Evolutionary conservation across 2,329 filamentous ascomycete genomes (phyloP).

Genomic region (Ceratocystis smalleyi): DNA sequence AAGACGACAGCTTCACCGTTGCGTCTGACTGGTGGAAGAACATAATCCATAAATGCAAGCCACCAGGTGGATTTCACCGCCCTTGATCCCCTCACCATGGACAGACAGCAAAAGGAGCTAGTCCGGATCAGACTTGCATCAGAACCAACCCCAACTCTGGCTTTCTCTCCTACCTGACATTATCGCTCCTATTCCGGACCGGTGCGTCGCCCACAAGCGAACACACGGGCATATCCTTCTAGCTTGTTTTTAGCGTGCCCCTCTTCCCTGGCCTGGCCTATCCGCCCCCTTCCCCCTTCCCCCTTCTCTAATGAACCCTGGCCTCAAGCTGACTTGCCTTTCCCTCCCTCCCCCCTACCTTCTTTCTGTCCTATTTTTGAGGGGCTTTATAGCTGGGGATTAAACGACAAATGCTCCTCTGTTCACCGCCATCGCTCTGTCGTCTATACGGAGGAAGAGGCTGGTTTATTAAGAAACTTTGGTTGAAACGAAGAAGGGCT

Average conservation of each 20-base stretch:
- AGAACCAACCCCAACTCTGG: too few species aligned
- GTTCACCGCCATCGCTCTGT: not conserved
- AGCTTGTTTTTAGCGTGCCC: not conserved
- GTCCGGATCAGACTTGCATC: too few species aligned
- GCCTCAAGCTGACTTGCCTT: not conserved
- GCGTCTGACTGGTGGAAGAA: slow-evolving; percentile 1
- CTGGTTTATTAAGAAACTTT: not conserved
- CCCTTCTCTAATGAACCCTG: not conserved
- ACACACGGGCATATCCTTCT: not conserved
- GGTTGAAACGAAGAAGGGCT: not conserved
- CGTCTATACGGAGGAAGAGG: not conserved
- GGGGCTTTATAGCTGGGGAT: not conserved
- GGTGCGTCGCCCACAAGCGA: not conserved
- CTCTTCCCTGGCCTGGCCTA: not conserved
- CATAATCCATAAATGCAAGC: not conserved
- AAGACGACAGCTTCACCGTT: not conserved
- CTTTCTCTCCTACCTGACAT: not conserved
- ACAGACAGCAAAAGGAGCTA: not conserved
- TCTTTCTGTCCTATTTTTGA: not conserved
- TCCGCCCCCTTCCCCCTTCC: not conserved
- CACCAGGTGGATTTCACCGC: not conserved
- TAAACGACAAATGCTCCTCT: not conserved
- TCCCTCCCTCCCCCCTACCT: too few species aligned
- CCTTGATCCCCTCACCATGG: not conserved
- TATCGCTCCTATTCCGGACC: slow-evolving; percentile 1